These are phyloP conservation scores for Pichia heedii DNA, from an alignment of 805 yeast genomes.

Conservation along the genomic window DNA sequence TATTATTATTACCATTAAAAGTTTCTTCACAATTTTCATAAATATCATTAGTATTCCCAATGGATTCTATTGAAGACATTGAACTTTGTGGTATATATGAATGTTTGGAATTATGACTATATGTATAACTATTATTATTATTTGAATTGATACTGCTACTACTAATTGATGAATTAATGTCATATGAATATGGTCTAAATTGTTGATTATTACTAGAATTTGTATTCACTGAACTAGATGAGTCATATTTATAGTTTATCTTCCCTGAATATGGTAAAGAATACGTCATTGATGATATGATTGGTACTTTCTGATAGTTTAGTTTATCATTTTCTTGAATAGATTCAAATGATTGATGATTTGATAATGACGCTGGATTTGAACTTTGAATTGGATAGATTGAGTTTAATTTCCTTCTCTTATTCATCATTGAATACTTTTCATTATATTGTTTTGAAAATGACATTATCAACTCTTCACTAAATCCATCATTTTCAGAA, in stretches of 20 bases:
- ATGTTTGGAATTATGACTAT: background rate
- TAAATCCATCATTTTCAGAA: constrained; percentile 18
- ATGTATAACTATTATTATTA: background rate
- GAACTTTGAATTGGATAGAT: constrained; percentile 8
- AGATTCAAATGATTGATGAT: background rate
- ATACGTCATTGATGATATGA: background rate
- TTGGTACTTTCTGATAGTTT: background rate
- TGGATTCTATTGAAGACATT: background rate
- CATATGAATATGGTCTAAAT: background rate
- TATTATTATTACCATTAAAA: background rate
- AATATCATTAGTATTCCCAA: background rate
- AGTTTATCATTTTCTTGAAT: background rate
- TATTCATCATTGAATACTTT: constrained; percentile 6
- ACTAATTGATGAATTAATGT: background rate
- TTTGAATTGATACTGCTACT: too few relatives aligned
- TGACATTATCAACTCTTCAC: constrained; percentile 10
- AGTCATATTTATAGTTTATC: too few relatives aligned
- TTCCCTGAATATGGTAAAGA: background rate
- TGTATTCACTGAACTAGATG: too few relatives aligned
- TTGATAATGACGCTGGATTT: background rate
- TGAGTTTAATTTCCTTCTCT: constrained; percentile 3
- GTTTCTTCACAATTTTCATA: background rate
- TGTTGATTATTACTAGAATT: background rate
- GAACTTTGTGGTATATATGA: too few relatives aligned
- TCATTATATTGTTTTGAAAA: constrained; percentile 13